Percentiles rank a stretch among this genome's conserved stretches.
These are phyloP conservation scores for Acrodontium crateriforme DNA, from an alignment of 2,329 filamentous ascomycete species.

Conservation along the genomic window DNA sequence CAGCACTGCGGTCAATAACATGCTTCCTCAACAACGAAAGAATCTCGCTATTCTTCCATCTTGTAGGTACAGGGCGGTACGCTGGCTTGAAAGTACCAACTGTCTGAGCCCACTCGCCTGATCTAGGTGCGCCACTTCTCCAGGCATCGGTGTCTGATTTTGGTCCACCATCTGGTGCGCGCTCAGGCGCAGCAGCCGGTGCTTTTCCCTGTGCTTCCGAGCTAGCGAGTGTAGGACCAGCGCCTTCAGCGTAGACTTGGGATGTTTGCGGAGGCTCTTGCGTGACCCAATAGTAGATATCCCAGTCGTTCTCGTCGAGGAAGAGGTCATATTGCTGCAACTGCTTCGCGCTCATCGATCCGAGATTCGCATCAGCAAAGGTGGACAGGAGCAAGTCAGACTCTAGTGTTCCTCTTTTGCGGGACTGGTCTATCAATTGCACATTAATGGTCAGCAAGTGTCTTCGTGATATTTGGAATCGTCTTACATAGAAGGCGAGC, in stretches of 20 bases:
- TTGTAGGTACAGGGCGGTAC: constrained; percentile 72
- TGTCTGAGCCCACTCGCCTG: constrained; percentile 92
- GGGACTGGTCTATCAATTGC: constrained; percentile 63
- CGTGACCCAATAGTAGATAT: constrained; percentile 99
- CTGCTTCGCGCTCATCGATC: constrained; percentile 56
- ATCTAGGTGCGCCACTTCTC: constrained; percentile 39
- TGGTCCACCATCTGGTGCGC: constrained; percentile 25
- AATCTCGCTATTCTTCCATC: constrained; percentile 77
- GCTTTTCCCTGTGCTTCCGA: constrained; percentile 32
- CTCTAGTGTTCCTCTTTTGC: constrained; percentile 91
- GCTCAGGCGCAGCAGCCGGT: constrained; percentile 8
- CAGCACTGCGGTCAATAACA: constrained; percentile 57
- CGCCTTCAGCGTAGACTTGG: constrained; percentile 41
- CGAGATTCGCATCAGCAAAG: constrained; percentile 71
- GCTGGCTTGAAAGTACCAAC: constrained; percentile 87
- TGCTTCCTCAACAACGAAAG: constrained; percentile 64
- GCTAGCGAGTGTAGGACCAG: constrained; percentile 29
- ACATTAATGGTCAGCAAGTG: constrained; percentile 17
- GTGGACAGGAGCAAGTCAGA: constrained; percentile 92
- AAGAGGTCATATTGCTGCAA: constrained; percentile 79
- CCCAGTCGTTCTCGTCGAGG: constrained; percentile 99
- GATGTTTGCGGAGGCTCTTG: constrained; percentile 57
- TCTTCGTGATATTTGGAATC: constrained; percentile 1
- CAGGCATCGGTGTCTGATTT: constrained; percentile 20
- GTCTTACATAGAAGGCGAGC: constrained; percentile 63